Conservation (phyloP, 495 filamentous ascomycete species). For the Talaromyces adpressus region DNA sequence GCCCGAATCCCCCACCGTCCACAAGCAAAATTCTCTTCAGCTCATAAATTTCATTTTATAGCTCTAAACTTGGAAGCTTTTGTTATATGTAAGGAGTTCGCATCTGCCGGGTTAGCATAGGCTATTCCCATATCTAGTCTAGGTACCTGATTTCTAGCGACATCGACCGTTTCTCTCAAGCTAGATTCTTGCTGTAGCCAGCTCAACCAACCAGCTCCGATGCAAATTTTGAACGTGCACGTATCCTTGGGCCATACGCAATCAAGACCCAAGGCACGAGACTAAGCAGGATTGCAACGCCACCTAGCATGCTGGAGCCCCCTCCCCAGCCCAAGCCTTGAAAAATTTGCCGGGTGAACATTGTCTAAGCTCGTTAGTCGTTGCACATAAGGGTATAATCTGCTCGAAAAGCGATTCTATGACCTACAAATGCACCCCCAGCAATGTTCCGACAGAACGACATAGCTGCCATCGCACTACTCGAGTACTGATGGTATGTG, state of each 20-base stretch:
- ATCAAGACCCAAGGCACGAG: conserved; percentile 79
- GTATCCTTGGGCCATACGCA: conserved; percentile 71
- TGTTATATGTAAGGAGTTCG: too few species aligned
- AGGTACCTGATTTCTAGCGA: not conserved
- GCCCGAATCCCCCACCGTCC: too few species aligned
- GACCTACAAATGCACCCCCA: conserved; percentile 60
- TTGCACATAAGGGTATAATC: not conserved
- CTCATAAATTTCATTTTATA: too few species aligned
- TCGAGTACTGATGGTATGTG: conserved; percentile 64
- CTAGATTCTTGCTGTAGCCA: not conserved
- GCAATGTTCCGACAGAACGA: conserved; percentile 63
- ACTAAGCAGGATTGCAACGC: conserved; percentile 1
- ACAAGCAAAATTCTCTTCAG: too few species aligned
- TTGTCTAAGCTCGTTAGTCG: conserved; percentile 1
- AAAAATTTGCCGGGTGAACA: conserved; percentile 5
- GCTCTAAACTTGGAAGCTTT: too few species aligned
- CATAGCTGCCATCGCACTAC: conserved; percentile 69
- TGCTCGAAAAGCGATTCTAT: not conserved
- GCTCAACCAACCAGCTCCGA: not conserved
- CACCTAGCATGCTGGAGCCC: conserved; percentile 5
- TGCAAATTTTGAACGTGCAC: conserved; percentile 69
- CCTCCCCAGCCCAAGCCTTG: not conserved
- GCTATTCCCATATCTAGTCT: not conserved
- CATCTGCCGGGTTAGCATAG: too few species aligned
- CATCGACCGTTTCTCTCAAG: not conserved